A percentile compares a stretch with the other conserved stretches of the same genome.
Evolutionary conservation across 768 basidiomycete genomes (phyloP).

Genomic region (Tylopilus balloui): DNA sequence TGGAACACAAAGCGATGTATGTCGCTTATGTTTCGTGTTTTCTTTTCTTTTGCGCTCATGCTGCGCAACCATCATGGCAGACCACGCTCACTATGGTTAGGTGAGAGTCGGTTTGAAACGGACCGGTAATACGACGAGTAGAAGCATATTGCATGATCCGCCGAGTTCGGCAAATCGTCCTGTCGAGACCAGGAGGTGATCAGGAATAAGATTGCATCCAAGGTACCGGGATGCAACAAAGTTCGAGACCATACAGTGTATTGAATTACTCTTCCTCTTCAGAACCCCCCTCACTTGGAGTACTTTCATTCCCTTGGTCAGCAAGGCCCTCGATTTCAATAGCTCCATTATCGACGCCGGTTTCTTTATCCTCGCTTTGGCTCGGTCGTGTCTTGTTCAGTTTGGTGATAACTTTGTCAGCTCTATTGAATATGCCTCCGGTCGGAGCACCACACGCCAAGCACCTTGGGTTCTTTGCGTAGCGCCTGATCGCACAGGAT

Average conservation of each 20-base stretch:
- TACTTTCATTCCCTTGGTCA: conserved; percentile 25
- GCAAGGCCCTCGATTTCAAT: conserved; percentile 62
- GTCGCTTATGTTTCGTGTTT: conserved; percentile 3
- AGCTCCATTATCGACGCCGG: conserved; percentile 35
- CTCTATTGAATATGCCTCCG: conserved; percentile 94
- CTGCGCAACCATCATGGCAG: conserved; percentile 1
- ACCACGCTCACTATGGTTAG: conserved; percentile 1
- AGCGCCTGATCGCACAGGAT: conserved; percentile 92
- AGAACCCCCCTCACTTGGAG: conserved; percentile 28
- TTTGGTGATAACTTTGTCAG: conserved; percentile 88
- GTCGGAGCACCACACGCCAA: conserved; percentile 91
- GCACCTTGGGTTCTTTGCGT: conserved; percentile 91
- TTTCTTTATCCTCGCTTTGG: conserved; percentile 43
- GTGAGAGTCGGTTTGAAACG: conserved; percentile 1
- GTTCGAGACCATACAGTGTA: conserved; percentile 28
- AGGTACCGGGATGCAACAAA: conserved; percentile 31
- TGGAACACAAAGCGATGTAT: background rate
- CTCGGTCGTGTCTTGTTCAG: conserved; percentile 67
- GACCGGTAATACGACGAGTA: conserved; percentile 4
- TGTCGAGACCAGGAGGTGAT: conserved; percentile 17
- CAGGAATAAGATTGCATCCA: conserved; percentile 20
- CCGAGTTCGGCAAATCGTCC: conserved; percentile 14
- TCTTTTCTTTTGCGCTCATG: background rate
- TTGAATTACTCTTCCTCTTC: conserved; percentile 29
- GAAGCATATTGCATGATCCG: conserved; percentile 15